Evolutionary conservation across 768 basidiomycete genomes (phyloP).

Genomic region (Boletellus emodensis): DNA sequence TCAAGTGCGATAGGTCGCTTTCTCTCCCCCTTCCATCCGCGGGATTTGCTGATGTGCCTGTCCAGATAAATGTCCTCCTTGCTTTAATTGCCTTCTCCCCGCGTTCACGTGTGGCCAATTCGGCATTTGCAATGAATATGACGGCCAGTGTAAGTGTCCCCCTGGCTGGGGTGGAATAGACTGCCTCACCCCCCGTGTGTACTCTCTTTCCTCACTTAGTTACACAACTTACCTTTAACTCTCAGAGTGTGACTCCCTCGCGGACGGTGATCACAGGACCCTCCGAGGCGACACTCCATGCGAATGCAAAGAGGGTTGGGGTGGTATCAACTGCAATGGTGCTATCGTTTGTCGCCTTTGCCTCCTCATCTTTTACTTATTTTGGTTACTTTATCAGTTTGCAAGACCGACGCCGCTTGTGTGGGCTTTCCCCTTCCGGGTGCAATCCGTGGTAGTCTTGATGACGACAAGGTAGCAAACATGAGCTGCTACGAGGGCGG

Average conservation of each 20-base stretch:
- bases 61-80: constrained; percentile 69
- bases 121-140: constrained; percentile 83
- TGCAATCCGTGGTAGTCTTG: constrained; percentile 35
- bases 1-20: constrained; percentile 16
- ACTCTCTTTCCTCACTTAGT: neutral
- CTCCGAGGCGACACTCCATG: constrained; percentile 77
- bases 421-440: constrained; percentile 66
- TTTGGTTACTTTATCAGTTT: constrained; percentile 52
- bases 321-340: constrained; percentile 98
- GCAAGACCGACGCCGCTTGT: constrained; percentile 79
- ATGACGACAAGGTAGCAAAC: constrained; percentile 43
- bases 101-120: constrained; percentile 91
- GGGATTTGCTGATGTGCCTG: neutral
- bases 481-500: constrained; percentile 97
- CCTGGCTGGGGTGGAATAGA: constrained; percentile 98
- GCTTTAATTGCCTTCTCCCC: constrained; percentile 95
- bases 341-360: constrained; percentile 16
- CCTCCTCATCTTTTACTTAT: neutral
- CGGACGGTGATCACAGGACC: constrained; percentile 82
- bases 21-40: neutral
- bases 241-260: constrained; percentile 89
- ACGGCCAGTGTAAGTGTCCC: constrained; percentile 96
- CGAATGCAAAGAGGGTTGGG: constrained; percentile 93
- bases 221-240: neutral
- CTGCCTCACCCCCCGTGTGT: constrained; percentile 86